Percentiles rank a stretch among this genome's conserved stretches.
Evolutionary conservation across 2,329 filamentous ascomycete genomes (phyloP).

Genomic region (Endoconidiophora laricicola): DNA sequence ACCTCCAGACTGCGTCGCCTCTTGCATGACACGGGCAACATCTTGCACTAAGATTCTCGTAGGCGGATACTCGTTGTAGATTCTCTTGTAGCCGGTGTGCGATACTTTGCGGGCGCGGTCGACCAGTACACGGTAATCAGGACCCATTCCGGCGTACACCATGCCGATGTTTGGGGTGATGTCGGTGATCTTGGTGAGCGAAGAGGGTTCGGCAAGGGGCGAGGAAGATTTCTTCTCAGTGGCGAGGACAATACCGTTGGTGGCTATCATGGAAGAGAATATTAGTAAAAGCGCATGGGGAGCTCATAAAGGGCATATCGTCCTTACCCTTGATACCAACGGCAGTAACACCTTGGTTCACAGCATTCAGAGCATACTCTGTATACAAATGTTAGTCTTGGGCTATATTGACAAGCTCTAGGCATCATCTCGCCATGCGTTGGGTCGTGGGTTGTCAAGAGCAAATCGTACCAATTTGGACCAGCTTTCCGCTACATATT

Average conservation of each 20-base stretch:
- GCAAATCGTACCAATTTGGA: slow-evolving; percentile 60
- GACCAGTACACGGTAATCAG: slow-evolving; percentile 92
- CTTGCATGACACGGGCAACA: slow-evolving; percentile 93
- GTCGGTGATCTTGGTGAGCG: slow-evolving; percentile 90
- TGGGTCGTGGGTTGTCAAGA: neutral
- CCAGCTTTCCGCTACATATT: slow-evolving; percentile 78
- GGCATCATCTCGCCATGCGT: neutral
- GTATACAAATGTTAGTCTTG: slow-evolving; percentile 3
- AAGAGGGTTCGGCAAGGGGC: slow-evolving; percentile 85
- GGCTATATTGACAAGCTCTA: neutral
- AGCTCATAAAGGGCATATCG: neutral
- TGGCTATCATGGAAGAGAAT: slow-evolving; percentile 39
- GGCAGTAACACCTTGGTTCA: slow-evolving; percentile 97
- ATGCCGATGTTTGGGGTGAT: slow-evolving; percentile 99
- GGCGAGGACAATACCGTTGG: slow-evolving; percentile 95
- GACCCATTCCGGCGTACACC: slow-evolving; percentile 98
- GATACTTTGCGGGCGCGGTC: slow-evolving; percentile 97
- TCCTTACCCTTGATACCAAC: slow-evolving; percentile 86
- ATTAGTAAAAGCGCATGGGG: slow-evolving; percentile 15
- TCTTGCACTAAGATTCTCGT: slow-evolving; percentile 98
- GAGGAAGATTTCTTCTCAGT: slow-evolving; percentile 99
- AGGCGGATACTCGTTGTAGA: slow-evolving; percentile 99
- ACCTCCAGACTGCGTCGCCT: slow-evolving; percentile 95
- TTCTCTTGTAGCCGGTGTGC: slow-evolving; percentile 96
- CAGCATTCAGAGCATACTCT: slow-evolving; percentile 99